Evolutionary conservation across 1,284 basidiomycete species (phyloP), one percentile per base, ranked within the genome.

Genomic region (Anthracocystis walkeri): DNA sequence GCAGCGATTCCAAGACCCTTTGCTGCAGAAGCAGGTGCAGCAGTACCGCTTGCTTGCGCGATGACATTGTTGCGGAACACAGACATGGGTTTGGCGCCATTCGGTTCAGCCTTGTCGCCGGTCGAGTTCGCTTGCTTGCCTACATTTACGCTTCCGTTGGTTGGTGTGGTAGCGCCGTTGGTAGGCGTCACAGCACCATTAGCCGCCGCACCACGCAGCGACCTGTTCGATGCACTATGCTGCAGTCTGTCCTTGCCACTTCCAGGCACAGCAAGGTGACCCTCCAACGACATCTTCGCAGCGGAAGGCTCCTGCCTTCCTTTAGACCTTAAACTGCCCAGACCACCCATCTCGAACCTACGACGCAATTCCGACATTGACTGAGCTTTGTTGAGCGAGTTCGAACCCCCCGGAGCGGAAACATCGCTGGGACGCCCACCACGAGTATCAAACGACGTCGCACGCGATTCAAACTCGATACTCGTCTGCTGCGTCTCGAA

Each of bases 401-500:
- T 53, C 16, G 44, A 4, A 3, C 53, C 68, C 0, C 40, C 44
- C 0, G 58, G 58, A 12, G 58, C 55, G 23, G 68, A 65, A 0
- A 58, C 68, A 40, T 65, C 63, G 50, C 72, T 75, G 5, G 61
- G 58, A 10, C 58, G 44, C 12, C 59, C 53, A 16, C 56, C 52
- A 8, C 72, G 51, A 0, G 66, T 75, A 27, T 70, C 66, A 33
- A 75, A 52, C 29, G 72, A 75, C 6, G 66, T 66, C 8, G 72
- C 72, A 40, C 72, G 62, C 59, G 72, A 70, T 38, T 69, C 72
- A 21, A 75, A 75, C 48, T 69, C 66, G 40, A 75, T 55, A 35
- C 58, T 60, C 10, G 72, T 75, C 56, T 75, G 66, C 51, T 70
- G 73, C 45, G 73, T 71, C 53, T 75, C 73, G 59, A 75, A 63